These are phyloP conservation scores for Eucalyptus caleyi DNA, from an alignment of 345 rosid genomes.

Conservation along the genomic window DNA sequence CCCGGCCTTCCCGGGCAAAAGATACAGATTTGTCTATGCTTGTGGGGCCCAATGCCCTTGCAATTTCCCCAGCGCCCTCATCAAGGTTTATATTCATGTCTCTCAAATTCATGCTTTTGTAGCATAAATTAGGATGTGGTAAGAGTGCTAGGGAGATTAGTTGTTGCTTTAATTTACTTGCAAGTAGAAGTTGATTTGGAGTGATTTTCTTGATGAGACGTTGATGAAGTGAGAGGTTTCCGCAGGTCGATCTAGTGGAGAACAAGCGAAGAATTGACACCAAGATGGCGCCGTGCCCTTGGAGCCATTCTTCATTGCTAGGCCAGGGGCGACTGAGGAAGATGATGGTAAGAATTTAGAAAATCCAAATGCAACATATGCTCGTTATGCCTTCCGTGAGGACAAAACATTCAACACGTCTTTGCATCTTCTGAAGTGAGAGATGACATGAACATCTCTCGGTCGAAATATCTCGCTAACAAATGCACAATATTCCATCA, in stretches of 20 bases:
- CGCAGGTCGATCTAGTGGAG: conserved; percentile 50
- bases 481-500: neutral
- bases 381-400: neutral
- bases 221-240: neutral
- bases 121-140: neutral
- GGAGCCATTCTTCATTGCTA: conserved; percentile 79
- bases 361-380: neutral
- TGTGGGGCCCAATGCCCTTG: conserved; percentile 91
- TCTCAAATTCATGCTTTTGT: neutral
- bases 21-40: conserved; percentile 74
- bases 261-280: conserved; percentile 77
- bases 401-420: neutral
- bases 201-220: neutral
- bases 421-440: neutral
- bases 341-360: conserved; percentile 54
- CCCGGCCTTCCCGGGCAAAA: conserved; percentile 46
- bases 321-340: conserved; percentile 69
- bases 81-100: conserved; percentile 37
- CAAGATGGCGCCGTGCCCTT: conserved; percentile 69
- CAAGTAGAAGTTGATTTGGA: neutral
- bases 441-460: neutral
- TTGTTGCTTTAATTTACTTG: neutral
- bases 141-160: neutral
- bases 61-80: conserved; percentile 80
- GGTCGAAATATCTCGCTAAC: neutral